These are phyloP conservation scores for Amanita muscaria DNA, from an alignment of 768 basidiomycete species.

Conservation along the genomic window DNA sequence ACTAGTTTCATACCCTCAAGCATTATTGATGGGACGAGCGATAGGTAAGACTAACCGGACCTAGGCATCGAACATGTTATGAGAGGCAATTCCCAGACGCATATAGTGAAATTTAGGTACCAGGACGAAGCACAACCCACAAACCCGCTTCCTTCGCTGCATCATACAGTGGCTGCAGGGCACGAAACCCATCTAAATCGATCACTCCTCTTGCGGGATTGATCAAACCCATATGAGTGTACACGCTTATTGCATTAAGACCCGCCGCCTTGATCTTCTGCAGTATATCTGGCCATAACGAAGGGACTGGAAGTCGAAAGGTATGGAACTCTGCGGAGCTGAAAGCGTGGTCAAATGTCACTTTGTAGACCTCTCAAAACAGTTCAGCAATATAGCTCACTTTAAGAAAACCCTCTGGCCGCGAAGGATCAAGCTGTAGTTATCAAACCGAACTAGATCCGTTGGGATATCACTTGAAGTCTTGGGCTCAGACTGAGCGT, in stretches of 20 bases:
- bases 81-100: conserved; percentile 6
- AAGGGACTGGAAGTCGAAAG: conserved; percentile 72
- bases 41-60: conserved; percentile 4
- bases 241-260: conserved; percentile 69
- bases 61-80: not conserved
- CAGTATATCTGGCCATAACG: conserved; percentile 74
- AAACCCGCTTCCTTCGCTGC: conserved; percentile 67
- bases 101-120: conserved; percentile 24
- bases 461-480: conserved; percentile 17
- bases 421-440: conserved; percentile 60
- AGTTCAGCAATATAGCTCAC: conserved; percentile 36
- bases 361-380: not conserved
- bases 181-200: conserved; percentile 65
- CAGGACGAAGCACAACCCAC: conserved; percentile 75
- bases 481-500: not conserved
- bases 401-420: conserved; percentile 67
- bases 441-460: conserved; percentile 46
- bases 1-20: conserved; percentile 22
- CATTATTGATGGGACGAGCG: not conserved
- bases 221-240: conserved; percentile 71
- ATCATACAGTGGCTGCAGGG: conserved; percentile 62
- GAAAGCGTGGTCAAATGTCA: not conserved
- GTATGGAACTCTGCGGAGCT: conserved; percentile 85
- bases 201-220: conserved; percentile 69
- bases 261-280: conserved; percentile 78